phyloP scores from a whole-genome alignment of 352 stramenopile species.

The Phytophthora citricola region DNA sequence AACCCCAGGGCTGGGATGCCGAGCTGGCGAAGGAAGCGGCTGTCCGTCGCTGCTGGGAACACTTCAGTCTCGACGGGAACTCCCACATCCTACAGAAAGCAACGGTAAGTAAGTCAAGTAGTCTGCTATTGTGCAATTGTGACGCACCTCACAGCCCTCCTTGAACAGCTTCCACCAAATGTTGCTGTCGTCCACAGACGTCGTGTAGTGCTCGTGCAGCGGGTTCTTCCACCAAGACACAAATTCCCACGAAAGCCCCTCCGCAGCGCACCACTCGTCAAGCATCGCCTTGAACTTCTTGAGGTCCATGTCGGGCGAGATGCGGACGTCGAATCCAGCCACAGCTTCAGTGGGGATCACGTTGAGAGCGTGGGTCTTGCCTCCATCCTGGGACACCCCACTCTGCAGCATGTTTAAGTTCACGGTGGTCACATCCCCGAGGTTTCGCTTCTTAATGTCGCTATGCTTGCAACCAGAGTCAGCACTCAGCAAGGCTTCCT shows the following conservation, averaged over 20 bases:
- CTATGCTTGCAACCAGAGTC: constrained; percentile 90
- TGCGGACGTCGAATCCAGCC: constrained; percentile 95
- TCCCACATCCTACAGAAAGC: constrained; percentile 49
- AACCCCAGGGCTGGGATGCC: constrained; percentile 94
- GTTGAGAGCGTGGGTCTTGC: constrained; percentile 92
- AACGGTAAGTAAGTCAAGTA: background rate
- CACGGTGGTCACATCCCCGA: constrained; percentile 96
- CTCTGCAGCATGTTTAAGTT: constrained; percentile 95
- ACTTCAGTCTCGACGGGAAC: constrained; percentile 88
- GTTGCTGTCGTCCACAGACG: constrained; percentile 58
- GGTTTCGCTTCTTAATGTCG: constrained; percentile 90
- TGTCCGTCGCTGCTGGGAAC: constrained; percentile 96
- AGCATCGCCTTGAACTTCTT: constrained; percentile 89
- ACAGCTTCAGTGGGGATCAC: constrained; percentile 92
- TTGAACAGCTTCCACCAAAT: constrained; percentile 69
- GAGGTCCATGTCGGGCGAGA: constrained; percentile 89
- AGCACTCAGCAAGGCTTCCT: constrained; percentile 84
- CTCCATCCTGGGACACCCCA: constrained; percentile 83
- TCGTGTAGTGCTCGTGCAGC: constrained; percentile 71
- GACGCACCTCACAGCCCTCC: constrained; percentile 42
- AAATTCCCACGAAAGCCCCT: constrained; percentile 87
- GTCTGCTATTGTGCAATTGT: background rate
- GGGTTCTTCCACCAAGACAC: constrained; percentile 47
- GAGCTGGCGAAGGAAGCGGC: constrained; percentile 90
- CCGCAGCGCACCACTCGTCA: constrained; percentile 90